These are phyloP conservation scores for Dactylonectria macrodidyma DNA, from an alignment of 2,329 filamentous ascomycete species.

Conservation along the genomic window DNA sequence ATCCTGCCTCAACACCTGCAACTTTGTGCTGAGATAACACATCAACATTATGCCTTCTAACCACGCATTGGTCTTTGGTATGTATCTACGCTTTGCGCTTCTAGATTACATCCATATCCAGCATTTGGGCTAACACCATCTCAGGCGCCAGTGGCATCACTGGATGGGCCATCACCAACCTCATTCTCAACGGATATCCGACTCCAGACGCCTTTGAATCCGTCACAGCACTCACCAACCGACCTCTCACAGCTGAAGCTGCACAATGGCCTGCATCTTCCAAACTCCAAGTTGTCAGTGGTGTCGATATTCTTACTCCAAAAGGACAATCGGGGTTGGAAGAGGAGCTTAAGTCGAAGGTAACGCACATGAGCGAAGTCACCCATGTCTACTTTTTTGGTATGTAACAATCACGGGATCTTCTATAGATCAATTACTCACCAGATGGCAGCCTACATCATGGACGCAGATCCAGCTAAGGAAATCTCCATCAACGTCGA, in stretches of 20 bases:
- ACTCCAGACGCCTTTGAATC: slow-evolving; percentile 58
- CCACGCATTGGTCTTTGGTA: slow-evolving; percentile 44
- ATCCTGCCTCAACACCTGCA: not conserved
- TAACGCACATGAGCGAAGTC: slow-evolving; percentile 54
- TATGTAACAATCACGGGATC: slow-evolving; percentile 30
- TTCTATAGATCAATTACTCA: not conserved
- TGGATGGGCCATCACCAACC: slow-evolving; percentile 65
- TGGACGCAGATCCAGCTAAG: slow-evolving; percentile 52
- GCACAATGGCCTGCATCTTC: slow-evolving; percentile 49
- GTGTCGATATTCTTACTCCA: slow-evolving; percentile 53
- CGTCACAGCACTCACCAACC: slow-evolving; percentile 64
- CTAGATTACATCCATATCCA: not conserved
- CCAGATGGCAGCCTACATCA: slow-evolving; percentile 51
- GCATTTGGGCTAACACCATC: slow-evolving; percentile 36
- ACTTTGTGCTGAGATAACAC: not conserved
- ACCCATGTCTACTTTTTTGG: slow-evolving; percentile 62
- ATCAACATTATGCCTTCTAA: slow-evolving; percentile 35
- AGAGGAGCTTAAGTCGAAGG: slow-evolving; percentile 50
- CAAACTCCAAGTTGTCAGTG: slow-evolving; percentile 53
- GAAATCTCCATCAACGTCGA: slow-evolving; percentile 54
- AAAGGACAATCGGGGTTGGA: slow-evolving; percentile 49
- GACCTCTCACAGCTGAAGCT: slow-evolving; percentile 51
- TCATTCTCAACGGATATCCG: slow-evolving; percentile 62
- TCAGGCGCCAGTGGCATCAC: slow-evolving; percentile 63
- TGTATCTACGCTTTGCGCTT: not conserved